Evolutionary conservation across 2,329 filamentous ascomycete genomes (phyloP).

Genomic region (Dothiorella sarmentorum): DNA sequence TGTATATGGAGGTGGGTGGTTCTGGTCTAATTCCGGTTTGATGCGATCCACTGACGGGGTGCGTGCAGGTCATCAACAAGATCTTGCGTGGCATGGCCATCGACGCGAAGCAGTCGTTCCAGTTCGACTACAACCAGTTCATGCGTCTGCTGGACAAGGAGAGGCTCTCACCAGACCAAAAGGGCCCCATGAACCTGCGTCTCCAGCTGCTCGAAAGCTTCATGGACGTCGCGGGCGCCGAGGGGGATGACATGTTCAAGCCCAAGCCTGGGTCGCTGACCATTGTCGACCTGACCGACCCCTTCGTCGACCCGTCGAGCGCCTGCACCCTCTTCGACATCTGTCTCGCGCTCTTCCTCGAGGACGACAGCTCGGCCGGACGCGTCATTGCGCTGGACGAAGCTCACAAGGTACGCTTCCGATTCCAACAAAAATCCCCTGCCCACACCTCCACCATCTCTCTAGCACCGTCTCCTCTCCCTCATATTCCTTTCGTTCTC

Average conservation of each 20-base stretch:
- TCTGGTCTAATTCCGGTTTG: no score
- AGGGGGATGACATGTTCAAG: conserved; percentile 22
- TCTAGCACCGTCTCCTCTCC: no score
- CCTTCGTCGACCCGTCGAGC: conserved; percentile 62
- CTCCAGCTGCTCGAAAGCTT: conserved; percentile 64
- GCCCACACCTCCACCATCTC: not conserved
- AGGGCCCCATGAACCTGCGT: conserved; percentile 55
- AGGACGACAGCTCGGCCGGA: conserved; percentile 44
- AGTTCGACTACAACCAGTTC: conserved; percentile 54
- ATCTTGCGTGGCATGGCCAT: conserved; percentile 57
- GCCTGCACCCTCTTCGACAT: conserved; percentile 73
- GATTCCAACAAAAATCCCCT: no score
- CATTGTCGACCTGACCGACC: conserved; percentile 70
- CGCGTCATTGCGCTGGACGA: conserved; percentile 70
- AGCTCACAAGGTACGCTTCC: no score
- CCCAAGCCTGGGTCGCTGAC: conserved; percentile 52
- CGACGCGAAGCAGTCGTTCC: conserved; percentile 38
- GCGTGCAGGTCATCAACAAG: conserved; percentile 46
- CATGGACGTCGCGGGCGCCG: conserved; percentile 41
- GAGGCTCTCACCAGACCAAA: conserved; percentile 49
- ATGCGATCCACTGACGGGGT: no score
- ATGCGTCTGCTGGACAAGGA: conserved; percentile 35
- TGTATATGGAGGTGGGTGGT: conserved; percentile 52
- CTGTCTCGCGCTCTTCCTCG: conserved; percentile 63
- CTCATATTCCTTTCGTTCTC: no score